These are phyloP conservation scores for rapeseed (Brassica napus) DNA, from an alignment of 345 rosid species.

Conservation along the genomic window DNA sequence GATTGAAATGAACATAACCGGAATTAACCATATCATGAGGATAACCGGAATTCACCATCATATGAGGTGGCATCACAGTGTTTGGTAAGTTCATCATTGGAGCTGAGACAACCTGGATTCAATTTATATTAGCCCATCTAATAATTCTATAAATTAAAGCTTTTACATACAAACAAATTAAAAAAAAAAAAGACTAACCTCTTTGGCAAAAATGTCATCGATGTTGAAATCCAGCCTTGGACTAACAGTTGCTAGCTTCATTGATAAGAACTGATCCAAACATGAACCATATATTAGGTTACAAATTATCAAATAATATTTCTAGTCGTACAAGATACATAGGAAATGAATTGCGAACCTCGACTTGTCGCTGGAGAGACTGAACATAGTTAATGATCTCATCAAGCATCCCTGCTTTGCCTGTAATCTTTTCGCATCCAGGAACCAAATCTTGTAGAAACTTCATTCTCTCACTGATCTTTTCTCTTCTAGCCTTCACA, in stretches of 20 bases:
- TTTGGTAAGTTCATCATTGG: conserved; percentile 25
- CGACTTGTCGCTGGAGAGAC: conserved; percentile 94
- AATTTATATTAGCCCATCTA: conserved; percentile 20
- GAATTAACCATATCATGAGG: conserved; percentile 34
- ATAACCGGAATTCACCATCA: conserved; percentile 20
- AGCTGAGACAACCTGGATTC: conserved; percentile 32
- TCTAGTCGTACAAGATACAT: no score
- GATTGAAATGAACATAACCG: conserved; percentile 55
- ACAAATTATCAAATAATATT: no score
- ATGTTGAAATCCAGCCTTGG: conserved; percentile 71
- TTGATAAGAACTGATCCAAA: conserved; percentile 76
- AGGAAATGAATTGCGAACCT: conserved; percentile 59
- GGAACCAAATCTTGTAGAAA: conserved; percentile 95
- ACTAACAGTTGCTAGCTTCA: conserved; percentile 94
- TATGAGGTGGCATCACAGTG: conserved; percentile 47
- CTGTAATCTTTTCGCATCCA: conserved; percentile 95
- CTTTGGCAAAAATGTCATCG: conserved; percentile 76
- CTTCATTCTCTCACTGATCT: conserved; percentile 96
- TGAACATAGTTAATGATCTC: conserved; percentile 98
- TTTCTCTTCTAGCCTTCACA: conserved; percentile 88
- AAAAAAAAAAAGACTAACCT: conserved; percentile 52
- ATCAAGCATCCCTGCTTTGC: conserved; percentile 99
- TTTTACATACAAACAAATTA: neutral
- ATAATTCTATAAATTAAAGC: neutral
- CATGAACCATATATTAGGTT: conserved; percentile 18